Evolutionary conservation across 2,329 filamentous ascomycete genomes (phyloP).

Genomic region (Fusarium nurragi): DNA sequence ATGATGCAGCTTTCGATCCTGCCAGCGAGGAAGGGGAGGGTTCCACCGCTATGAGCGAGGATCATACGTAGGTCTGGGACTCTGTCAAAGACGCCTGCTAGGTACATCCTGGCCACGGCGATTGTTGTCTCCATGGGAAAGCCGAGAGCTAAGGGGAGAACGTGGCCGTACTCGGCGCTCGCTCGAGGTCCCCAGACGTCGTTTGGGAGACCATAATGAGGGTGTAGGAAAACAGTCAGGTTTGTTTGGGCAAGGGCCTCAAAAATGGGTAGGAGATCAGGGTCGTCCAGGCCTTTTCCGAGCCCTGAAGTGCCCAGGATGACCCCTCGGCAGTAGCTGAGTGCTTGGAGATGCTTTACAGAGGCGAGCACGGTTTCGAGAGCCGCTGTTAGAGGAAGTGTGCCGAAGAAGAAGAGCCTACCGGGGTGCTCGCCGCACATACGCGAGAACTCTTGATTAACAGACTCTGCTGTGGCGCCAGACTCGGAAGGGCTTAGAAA

Average conservation of each 20-base stretch:
- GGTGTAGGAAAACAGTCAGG: slow-evolving; percentile 83
- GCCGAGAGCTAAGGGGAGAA: slow-evolving; percentile 83
- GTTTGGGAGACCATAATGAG: slow-evolving; percentile 87
- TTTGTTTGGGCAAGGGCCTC: slow-evolving; percentile 70
- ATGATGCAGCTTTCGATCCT: slow-evolving; percentile 87
- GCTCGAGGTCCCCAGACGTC: slow-evolving; percentile 80
- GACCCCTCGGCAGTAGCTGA: slow-evolving; percentile 81
- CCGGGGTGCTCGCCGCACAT: slow-evolving; percentile 75
- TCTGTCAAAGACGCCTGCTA: slow-evolving; percentile 85
- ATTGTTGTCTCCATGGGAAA: slow-evolving; percentile 96
- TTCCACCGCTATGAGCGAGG: slow-evolving; percentile 88
- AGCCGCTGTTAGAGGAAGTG: slow-evolving; percentile 78
- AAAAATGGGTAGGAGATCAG: slow-evolving; percentile 76
- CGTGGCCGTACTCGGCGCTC: slow-evolving; percentile 79
- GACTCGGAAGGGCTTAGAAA: slow-evolving; percentile 74
- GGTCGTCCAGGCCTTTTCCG: slow-evolving; percentile 83
- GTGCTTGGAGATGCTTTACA: slow-evolving; percentile 67
- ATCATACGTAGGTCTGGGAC: slow-evolving; percentile 76
- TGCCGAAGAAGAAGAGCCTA: slow-evolving; percentile 83
- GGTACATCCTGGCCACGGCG: slow-evolving; percentile 84
- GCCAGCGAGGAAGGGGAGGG: slow-evolving; percentile 87
- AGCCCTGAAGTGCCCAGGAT: slow-evolving; percentile 88
- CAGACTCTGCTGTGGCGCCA: slow-evolving; percentile 66
- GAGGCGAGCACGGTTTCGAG: slow-evolving; percentile 69
- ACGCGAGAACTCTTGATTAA: slow-evolving; percentile 81